These are phyloP conservation scores for Monascus purpureus DNA, from an alignment of 495 filamentous ascomycete species.

Conservation along the genomic window DNA sequence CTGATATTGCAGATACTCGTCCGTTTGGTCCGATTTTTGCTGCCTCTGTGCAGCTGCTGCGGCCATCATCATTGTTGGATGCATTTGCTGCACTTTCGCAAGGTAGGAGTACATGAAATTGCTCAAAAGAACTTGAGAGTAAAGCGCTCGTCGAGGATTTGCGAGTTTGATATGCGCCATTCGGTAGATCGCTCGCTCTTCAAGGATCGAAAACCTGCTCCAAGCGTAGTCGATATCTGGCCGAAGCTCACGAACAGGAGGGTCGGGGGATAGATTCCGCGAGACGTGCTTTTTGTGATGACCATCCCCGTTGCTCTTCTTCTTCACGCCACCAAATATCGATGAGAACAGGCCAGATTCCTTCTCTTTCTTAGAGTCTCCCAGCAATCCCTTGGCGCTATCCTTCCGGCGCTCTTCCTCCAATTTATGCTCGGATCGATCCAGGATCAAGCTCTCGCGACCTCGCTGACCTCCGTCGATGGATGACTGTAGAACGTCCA, in stretches of 20 bases:
- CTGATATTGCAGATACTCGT: constrained; percentile 49
- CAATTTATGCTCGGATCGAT: constrained; percentile 61
- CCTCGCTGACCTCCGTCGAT: constrained; percentile 52
- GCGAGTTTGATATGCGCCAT: constrained; percentile 99
- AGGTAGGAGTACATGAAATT: constrained; percentile 99
- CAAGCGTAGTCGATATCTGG: constrained; percentile 90
- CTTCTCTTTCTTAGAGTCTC: constrained; percentile 79
- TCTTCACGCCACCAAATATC: constrained; percentile 75
- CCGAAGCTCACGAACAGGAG: constrained; percentile 50
- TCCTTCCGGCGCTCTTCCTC: constrained; percentile 81
- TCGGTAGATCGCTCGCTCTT: constrained; percentile 93
- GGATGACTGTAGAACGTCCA: constrained; percentile 71
- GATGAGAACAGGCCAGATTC: constrained; percentile 71
- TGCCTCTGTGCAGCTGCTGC: constrained; percentile 41
- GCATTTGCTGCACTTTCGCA: constrained; percentile 97
- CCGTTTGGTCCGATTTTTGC: constrained; percentile 51
- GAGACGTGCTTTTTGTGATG: constrained; percentile 60
- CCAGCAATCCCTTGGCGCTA: constrained; percentile 50
- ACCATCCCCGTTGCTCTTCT: constrained; percentile 52
- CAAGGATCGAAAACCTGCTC: constrained; percentile 88
- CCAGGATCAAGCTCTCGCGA: constrained; percentile 71
- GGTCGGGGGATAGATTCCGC: constrained; percentile 70
- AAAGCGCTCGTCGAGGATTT: constrained; percentile 81
- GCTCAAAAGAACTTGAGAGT: constrained; percentile 92
- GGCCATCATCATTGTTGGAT: constrained; percentile 76